phyloP scores from a whole-genome alignment of 176 grass and related monocot species.

The Echinochloa phyllopogon region DNA sequence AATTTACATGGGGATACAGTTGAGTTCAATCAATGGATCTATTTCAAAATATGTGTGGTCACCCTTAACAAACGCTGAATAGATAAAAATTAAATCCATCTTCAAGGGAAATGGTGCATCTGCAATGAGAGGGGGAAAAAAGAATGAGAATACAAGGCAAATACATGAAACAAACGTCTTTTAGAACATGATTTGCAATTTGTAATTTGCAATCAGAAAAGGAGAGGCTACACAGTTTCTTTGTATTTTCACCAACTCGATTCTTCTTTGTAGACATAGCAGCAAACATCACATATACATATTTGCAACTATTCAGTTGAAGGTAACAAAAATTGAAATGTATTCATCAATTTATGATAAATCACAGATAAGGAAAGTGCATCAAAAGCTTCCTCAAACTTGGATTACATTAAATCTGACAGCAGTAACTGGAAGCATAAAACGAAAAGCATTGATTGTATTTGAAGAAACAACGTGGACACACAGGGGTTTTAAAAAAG shows the following conservation, averaged over 20 bases:
- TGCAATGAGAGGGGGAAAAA: constrained; percentile 45
- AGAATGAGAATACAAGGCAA: constrained; percentile 24
- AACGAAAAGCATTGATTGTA: background rate
- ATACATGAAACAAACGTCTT: background rate
- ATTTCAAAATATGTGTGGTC: constrained; percentile 87
- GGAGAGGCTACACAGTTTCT: constrained; percentile 27
- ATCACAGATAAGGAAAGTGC: background rate
- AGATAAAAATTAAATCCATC: constrained; percentile 88
- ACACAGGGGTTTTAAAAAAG: constrained; percentile 20
- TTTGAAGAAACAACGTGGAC: background rate
- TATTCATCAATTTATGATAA: constrained; percentile 6
- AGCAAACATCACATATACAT: background rate
- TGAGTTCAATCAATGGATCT: constrained; percentile 57
- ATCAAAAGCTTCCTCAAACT: constrained; percentile 15
- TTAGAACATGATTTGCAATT: background rate
- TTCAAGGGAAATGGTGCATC: constrained; percentile 65
- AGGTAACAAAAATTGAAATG: constrained; percentile 6
- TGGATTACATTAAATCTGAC: background rate
- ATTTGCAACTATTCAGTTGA: constrained; percentile 17
- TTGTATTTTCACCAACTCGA: constrained; percentile 1
- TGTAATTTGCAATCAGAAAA: background rate
- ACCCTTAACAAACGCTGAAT: constrained; percentile 87
- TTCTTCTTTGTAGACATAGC: constrained; percentile 18
- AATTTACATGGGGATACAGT: constrained; percentile 79
- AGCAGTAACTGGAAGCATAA: background rate